A percentile compares a stretch with the other conserved stretches of the same genome.
Conservation (phyloP, 176 grass and related monocot genomes). For the Hyparrhenia diplandra region DNA sequence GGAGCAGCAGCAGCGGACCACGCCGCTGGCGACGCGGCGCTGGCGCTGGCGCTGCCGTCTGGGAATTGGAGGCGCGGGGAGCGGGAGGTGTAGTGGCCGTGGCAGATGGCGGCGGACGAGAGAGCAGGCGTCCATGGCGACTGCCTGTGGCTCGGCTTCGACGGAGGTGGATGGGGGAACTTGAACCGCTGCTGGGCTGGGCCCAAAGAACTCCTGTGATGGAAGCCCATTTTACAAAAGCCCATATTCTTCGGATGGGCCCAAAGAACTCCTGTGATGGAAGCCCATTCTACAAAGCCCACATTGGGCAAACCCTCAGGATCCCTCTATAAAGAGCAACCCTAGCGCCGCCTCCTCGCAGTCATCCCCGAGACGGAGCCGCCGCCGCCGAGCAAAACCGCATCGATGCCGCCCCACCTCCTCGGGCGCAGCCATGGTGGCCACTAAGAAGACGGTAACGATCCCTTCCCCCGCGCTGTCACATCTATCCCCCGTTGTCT, state of each 20-base stretch:
- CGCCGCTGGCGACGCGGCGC: not conserved
- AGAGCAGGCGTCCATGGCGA: conserved; percentile 14
- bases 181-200: not conserved
- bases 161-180: not conserved
- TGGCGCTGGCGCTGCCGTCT: too few species aligned
- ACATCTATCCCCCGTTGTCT: too few species aligned
- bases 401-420: conserved; percentile 9
- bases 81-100: conserved; percentile 7
- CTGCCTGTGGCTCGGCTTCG: not conserved
- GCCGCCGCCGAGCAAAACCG: not conserved
- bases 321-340: conserved; percentile 27
- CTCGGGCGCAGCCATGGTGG: conserved; percentile 54
- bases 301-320: not conserved
- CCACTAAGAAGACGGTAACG: conserved; percentile 75
- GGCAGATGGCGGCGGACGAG: conserved; percentile 1
- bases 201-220: not conserved
- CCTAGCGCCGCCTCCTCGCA: not conserved
- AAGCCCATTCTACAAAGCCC: too few species aligned
- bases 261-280: too few species aligned
- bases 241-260: not conserved
- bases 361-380: conserved; percentile 17
- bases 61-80: not conserved
- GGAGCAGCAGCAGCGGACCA: not conserved
- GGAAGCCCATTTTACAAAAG: not conserved
- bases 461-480: too few species aligned